phyloP scores from a whole-genome alignment of 2,329 filamentous ascomycete genomes.

The Fusarium mundagurra region DNA sequence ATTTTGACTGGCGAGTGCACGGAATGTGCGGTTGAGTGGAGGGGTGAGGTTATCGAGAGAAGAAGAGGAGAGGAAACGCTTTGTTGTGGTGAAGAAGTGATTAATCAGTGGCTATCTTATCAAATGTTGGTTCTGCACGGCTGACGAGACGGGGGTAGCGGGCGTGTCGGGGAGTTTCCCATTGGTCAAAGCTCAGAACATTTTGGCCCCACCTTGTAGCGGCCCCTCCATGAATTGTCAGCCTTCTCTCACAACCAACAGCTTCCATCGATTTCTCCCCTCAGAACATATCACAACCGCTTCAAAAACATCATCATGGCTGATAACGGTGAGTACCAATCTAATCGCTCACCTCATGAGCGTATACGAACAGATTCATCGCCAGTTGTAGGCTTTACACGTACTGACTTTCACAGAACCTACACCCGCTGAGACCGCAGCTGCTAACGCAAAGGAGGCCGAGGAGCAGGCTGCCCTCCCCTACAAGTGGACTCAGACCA shows the following conservation, averaged over 20 bases:
- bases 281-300: slow-evolving; percentile 6
- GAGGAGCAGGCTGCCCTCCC: slow-evolving; percentile 91
- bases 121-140: slow-evolving; percentile 36
- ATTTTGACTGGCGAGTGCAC: slow-evolving; percentile 23
- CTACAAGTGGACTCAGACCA: slow-evolving; percentile 97
- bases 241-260: slow-evolving; percentile 42
- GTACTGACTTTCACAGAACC: slow-evolving; percentile 53
- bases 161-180: neutral
- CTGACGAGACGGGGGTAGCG: slow-evolving; percentile 33
- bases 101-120: neutral
- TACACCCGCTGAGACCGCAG: slow-evolving; percentile 65
- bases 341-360: fast-evolving
- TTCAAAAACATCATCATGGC: slow-evolving; percentile 48
- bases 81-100: slow-evolving; percentile 8
- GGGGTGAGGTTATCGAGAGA: no score
- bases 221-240: slow-evolving; percentile 40
- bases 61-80: neutral
- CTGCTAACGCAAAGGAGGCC: slow-evolving; percentile 75
- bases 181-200: slow-evolving; percentile 30
- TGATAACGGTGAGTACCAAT: slow-evolving; percentile 45
- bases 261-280: slow-evolving; percentile 33
- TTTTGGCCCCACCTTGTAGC: neutral
- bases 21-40: neutral
- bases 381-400: neutral
- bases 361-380: no score